A percentile compares a stretch with the other conserved stretches of the same genome.
Conservation (phyloP, 176 grass and related monocot genomes). For the Secale cereale region DNA sequence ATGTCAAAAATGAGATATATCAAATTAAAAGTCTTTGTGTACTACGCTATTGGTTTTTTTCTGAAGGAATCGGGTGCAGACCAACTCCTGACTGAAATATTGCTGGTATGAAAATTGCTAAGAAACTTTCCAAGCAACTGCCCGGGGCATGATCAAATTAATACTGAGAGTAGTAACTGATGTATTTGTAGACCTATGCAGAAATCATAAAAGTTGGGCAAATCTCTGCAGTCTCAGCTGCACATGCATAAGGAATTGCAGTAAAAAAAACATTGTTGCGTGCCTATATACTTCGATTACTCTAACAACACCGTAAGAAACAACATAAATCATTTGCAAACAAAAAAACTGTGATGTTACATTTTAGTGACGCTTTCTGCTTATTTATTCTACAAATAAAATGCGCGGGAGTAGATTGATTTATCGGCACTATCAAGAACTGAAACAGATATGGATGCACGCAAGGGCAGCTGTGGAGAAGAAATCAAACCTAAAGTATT, state of each 20-base stretch:
- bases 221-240: not conserved
- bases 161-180: not conserved
- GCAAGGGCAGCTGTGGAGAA: not conserved
- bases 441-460: not conserved
- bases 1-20: not conserved
- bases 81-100: not conserved
- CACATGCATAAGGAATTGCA: not conserved
- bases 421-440: not conserved
- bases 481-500: conserved; percentile 39
- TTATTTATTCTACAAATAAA: not conserved
- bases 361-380: not conserved
- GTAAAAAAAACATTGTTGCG: not conserved
- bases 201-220: not conserved
- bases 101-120: not conserved
- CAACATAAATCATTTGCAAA: not conserved
- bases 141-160: not conserved
- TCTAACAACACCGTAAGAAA: not conserved
- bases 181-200: no score
- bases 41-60: not conserved
- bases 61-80: not conserved
- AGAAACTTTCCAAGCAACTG: not conserved
- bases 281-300: not conserved
- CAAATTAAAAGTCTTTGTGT: not conserved
- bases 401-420: not conserved
- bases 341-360: not conserved